Evolutionary conservation across 2,329 filamentous ascomycete genomes (phyloP), one percentile per base, ranked within the genome.

Genomic region (Akanthomyces uredinophilus): DNA sequence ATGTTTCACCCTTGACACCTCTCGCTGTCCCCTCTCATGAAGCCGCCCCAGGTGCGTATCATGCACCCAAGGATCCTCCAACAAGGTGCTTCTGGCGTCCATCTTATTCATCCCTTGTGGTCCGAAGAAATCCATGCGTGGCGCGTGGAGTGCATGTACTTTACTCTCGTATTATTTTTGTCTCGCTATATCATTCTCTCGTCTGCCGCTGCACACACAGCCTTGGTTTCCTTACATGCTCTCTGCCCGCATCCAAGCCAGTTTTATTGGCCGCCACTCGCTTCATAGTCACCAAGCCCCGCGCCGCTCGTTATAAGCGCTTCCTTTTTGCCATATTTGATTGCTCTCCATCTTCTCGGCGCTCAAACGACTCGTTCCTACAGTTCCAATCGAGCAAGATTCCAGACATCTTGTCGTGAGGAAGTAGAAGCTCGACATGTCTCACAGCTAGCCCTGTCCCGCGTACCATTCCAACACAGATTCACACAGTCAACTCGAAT

Each of bases 1-100:
- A 32, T 52, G 57, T 60, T 60, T 60, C 57, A 60, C 49, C 57
- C 49, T 60, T 60, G 57, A 60, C 57, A 52, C 57, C 57, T 60
- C 57, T 59, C 41, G 18, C 43, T 22, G 7, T 49, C 24, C 43
- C 47, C 24, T 29, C n/a, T 51, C 37, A 41, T n/a, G 20, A 47
- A 27, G 41, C 35, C 35, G n/a, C 57, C 49, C 57, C 49, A 60
- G 52, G 37, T 29, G 37, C 39, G 49, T 53, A 60, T 60, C 57
- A 60, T 60, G 39, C 57, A 52, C 53, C 47, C 56, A 59, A 43
- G 46, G 46, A 51, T 51, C 29, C 47, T 59, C 56, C 10, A 39
- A 35, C 24, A 60, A 27, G 32, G 22, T 51, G 50, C 43, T 35
- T 51, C 22, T 20, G 27, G 20, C 8, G 24, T 43, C 46, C 56